These are phyloP conservation scores for Jaenimonas drosophilae DNA, from an alignment of 208 protist species.

Conservation along the genomic window DNA sequence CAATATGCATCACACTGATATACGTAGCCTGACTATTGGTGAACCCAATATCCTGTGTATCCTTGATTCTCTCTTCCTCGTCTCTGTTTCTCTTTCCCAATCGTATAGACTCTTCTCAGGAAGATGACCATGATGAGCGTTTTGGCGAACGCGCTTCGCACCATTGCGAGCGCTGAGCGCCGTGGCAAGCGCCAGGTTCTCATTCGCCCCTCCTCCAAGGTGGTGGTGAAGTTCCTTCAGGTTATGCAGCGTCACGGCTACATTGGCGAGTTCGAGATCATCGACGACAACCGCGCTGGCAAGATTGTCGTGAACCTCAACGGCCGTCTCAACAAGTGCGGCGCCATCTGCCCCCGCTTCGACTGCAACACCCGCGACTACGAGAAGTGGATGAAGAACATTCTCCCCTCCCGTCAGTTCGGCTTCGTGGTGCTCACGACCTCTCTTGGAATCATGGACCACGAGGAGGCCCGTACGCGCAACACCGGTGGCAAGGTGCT, in stretches of 20 bases:
- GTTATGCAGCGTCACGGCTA: conserved; percentile 99
- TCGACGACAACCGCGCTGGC: conserved; percentile 99
- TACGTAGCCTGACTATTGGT: no score
- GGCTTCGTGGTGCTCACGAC: conserved; percentile 99
- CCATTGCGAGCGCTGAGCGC: conserved; percentile 98
- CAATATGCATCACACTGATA: no score
- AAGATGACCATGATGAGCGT: conserved; percentile 97
- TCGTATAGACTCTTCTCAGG: neutral
- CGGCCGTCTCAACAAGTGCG: conserved; percentile 99
- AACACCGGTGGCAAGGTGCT: conserved; percentile 99
- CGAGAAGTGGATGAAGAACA: conserved; percentile 98
- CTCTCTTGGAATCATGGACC: conserved; percentile 99
- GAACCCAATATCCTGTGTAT: no score
- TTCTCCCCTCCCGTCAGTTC: conserved; percentile 99
- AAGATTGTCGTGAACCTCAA: conserved; percentile 99
- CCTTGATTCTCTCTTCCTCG: neutral
- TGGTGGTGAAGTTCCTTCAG: conserved; percentile 99
- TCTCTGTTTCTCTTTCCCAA: neutral
- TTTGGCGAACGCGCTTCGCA: conserved; percentile 94
- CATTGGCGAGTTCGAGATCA: conserved; percentile 99
- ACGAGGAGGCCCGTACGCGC: conserved; percentile 98
- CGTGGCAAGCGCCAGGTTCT: conserved; percentile 99
- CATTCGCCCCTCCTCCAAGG: conserved; percentile 98
- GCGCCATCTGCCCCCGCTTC: conserved; percentile 99
- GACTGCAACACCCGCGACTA: conserved; percentile 94